Conservation (phyloP, 495 filamentous ascomycete genomes). For the Lindgomyces ingoldianus region DNA sequence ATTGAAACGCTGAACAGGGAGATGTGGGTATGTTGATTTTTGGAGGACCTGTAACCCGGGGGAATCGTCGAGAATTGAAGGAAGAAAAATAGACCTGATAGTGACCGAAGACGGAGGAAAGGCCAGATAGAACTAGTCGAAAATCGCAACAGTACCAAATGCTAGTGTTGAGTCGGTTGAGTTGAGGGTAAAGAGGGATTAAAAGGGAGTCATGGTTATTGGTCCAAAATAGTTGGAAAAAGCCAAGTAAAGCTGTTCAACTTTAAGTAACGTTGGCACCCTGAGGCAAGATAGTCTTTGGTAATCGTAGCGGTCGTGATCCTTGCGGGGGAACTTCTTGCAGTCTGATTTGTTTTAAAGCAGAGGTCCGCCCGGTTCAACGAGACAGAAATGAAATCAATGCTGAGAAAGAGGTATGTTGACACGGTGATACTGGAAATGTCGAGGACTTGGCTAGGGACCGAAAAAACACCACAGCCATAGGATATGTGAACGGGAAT, state of each 20-base stretch:
- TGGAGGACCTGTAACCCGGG: conserved; percentile 6
- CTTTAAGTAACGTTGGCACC: conserved; percentile 36
- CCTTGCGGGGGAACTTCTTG: conserved; percentile 31
- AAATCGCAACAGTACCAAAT: conserved; percentile 15
- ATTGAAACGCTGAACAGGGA: neutral
- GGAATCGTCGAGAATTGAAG: conserved; percentile 1
- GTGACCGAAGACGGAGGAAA: neutral
- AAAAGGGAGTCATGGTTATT: conserved; percentile 1
- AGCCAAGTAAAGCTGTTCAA: conserved; percentile 35
- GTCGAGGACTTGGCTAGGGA: neutral
- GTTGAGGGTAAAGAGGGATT: conserved; percentile 6
- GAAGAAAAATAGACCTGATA: neutral
- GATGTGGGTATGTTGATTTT: conserved; percentile 4
- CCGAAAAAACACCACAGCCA: neutral
- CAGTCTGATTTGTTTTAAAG: conserved; percentile 29
- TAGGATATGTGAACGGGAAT: conserved; percentile 27
- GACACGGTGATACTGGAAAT: neutral
- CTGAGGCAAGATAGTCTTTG: conserved; percentile 38
- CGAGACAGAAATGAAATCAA: conserved; percentile 20
- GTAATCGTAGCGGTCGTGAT: conserved; percentile 29
- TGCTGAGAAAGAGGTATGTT: conserved; percentile 7
- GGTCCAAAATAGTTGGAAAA: neutral
- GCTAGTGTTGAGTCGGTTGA: neutral
- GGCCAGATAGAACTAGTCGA: neutral
- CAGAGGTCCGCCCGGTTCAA: conserved; percentile 18